phyloP scores from a whole-genome alignment of 139 green algal genomes.

The Chlorella sp. region DNA sequence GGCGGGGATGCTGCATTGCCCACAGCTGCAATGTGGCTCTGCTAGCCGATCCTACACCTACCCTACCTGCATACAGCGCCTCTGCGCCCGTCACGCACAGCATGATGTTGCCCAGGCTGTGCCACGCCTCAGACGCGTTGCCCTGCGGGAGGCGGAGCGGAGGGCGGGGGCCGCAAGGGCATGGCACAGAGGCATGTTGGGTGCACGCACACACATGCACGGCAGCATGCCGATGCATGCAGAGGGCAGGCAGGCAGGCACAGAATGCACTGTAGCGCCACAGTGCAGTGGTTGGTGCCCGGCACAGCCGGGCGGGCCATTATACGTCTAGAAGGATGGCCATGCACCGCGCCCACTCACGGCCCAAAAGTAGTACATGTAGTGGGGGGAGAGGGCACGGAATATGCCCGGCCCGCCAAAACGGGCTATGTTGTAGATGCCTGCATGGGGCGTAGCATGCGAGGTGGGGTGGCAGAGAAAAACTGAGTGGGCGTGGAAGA shows the following conservation, averaged over 20 bases:
- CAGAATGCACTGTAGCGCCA: neutral
- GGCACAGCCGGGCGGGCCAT: neutral
- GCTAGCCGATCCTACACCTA: too few species aligned
- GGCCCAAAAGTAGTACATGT: conserved; percentile 44
- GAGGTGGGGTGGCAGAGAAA: too few species aligned
- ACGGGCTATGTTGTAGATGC: conserved; percentile 65
- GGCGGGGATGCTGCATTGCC: too few species aligned
- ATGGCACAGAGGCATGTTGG: neutral
- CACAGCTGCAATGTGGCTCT: too few species aligned
- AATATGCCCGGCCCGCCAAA: conserved; percentile 14
- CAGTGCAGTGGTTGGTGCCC: neutral
- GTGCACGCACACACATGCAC: neutral
- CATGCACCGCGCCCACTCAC: neutral
- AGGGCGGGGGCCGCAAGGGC: neutral
- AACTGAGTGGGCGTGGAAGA: too few species aligned
- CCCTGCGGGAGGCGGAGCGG: neutral
- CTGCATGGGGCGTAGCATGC: neutral
- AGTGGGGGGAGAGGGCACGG: conserved; percentile 43
- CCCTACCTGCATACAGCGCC: conserved; percentile 78
- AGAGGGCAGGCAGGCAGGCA: neutral
- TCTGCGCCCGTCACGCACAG: conserved; percentile 73
- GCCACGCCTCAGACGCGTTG: conserved; percentile 50
- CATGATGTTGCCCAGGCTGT: conserved; percentile 59
- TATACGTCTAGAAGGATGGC: too few species aligned
- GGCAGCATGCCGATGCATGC: too few species aligned